Evolutionary conservation across 306 rosid species (phyloP), one percentile per base, ranked within the genome.

Genomic region (Coriaria nepalensis): DNA sequence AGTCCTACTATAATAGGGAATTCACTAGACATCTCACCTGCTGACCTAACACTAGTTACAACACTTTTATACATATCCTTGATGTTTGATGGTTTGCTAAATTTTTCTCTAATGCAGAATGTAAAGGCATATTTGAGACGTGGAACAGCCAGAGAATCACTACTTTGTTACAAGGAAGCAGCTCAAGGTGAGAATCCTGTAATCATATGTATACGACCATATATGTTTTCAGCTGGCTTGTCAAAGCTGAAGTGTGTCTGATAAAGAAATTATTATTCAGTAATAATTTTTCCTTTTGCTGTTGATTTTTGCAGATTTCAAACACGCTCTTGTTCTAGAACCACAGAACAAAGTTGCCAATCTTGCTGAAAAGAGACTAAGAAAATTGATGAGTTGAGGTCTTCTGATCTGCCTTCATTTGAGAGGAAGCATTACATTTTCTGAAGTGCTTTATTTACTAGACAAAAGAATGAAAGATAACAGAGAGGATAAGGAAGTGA

Each of bases 41-140:
- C n/a, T n/a, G n/a, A n/a, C n/a, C n/a, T n/a, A n/a, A n/a, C n/a
- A n/a, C n/a, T n/a, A n/a, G n/a, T n/a, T n/a, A n/a, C n/a, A n/a
- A n/a, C n/a, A n/a, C n/a, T n/a, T n/a, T n/a, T n/a, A n/a, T n/a
- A n/a, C n/a, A 13, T 56, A 35, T 52, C 13, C 32, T 5, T 33
- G 14, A 7, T 34, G n/a, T 33, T 38, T 52, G n/a, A 20, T 20
- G 29, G 1, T 20, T 20, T 20, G 29, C 29, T 20, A 20, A 20
- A 20, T n/a, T 10, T 44, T 47, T 40, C 59, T 46, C 56, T 35
- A 43, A 43, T 64, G 67, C 81, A 87, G 96, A 82, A 77, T 73
- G 94, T 87, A 61, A 87, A 87, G 79, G 94, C 96, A 39, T 87
- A 79, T 71, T 64, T 87, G 45, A 82, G 96, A 54, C 96, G 96